phyloP scores from a whole-genome alignment of 2,329 filamentous ascomycete species.

The Paecilomyces sp. region DNA sequence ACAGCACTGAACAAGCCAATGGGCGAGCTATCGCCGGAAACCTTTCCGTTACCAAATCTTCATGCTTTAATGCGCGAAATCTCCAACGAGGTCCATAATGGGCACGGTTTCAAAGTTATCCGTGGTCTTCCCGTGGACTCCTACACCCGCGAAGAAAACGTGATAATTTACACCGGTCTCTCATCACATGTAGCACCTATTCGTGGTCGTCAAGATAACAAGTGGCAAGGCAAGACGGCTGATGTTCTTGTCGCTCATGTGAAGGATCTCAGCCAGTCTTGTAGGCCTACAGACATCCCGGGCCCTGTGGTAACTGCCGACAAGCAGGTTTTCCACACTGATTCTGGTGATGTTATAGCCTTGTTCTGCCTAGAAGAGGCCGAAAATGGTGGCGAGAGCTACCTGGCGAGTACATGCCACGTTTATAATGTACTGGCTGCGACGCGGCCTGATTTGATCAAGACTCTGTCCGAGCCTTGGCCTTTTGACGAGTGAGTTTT shows the following conservation, averaged over 20 bases:
- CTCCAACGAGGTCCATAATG: constrained; percentile 30
- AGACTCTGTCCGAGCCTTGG: too few species aligned
- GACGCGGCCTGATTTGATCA: too few species aligned
- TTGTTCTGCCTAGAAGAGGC: too few species aligned
- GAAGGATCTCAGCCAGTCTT: constrained; percentile 46
- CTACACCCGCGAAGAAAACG: constrained; percentile 16
- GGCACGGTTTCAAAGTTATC: constrained; percentile 39
- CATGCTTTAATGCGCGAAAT: constrained; percentile 22
- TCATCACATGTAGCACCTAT: constrained; percentile 34
- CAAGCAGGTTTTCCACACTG: too few species aligned
- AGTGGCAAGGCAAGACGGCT: constrained; percentile 7
- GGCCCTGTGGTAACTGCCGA: too few species aligned
- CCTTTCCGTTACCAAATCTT: constrained; percentile 35
- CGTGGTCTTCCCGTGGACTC: constrained; percentile 32
- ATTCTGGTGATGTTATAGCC: too few species aligned
- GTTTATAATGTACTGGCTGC: too few species aligned
- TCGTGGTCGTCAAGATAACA: constrained; percentile 36
- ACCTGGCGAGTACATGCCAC: too few species aligned
- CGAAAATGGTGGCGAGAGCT: too few species aligned
- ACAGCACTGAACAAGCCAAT: constrained; percentile 20
- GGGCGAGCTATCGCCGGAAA: constrained; percentile 36
- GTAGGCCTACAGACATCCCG: too few species aligned
- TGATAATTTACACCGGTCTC: constrained; percentile 37
- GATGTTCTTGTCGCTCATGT: constrained; percentile 54
- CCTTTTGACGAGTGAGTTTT: too few species aligned